Evolutionary conservation across 495 filamentous ascomycete genomes (phyloP).

Genomic region (Bacidia rubella): DNA sequence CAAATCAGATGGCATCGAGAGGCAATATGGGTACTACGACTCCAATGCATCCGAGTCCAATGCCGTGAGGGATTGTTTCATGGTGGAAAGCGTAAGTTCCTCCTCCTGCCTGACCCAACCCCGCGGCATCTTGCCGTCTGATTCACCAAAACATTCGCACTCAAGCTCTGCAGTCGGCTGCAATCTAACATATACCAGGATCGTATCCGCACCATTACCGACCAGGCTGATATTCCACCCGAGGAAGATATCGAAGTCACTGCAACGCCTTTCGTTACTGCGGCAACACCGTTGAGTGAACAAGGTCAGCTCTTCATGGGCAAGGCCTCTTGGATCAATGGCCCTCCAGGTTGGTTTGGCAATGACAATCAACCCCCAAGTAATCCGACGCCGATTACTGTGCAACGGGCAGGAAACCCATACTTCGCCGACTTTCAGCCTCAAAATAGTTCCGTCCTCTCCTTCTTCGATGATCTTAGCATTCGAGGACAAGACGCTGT

Average conservation of each 20-base stretch:
- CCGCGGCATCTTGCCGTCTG: too few relatives aligned
- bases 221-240: not conserved
- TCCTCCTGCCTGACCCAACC: not conserved
- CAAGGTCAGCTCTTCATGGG: not conserved
- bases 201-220: not conserved
- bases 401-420: not conserved
- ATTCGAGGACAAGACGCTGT: not conserved
- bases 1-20: not conserved
- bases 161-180: not conserved
- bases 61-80: not conserved
- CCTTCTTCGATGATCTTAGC: slow-evolving; percentile 4
- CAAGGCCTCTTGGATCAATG: not conserved
- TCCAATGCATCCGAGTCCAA: not conserved
- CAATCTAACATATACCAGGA: not conserved
- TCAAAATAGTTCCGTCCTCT: not conserved
- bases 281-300: not conserved
- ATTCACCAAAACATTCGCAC: not conserved
- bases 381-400: not conserved
- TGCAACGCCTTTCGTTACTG: not conserved
- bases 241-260: not conserved
- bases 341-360: not conserved
- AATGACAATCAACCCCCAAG: not conserved
- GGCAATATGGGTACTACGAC: not conserved
- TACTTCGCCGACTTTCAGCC: slow-evolving; percentile 2
- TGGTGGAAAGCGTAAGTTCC: not conserved